Percentiles rank a stretch among this genome's conserved stretches.
Evolutionary conservation across 371 early-diverging fungal species (phyloP).

Genomic region (Lichtheimia hyalospora): DNA sequence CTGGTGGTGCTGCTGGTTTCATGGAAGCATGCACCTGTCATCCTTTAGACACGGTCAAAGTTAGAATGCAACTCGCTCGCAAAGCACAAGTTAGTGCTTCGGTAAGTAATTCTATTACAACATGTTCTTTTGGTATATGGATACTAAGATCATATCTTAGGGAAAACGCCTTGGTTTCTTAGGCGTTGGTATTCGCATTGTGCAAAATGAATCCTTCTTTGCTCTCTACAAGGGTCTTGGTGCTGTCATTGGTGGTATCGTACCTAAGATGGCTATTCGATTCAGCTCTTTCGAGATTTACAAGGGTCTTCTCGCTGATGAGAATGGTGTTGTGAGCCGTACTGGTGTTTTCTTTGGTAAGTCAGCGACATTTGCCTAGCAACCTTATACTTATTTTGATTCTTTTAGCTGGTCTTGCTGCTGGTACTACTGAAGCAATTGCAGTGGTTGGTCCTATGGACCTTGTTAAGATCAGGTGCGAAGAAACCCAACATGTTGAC

Average conservation of each 20-base stretch:
- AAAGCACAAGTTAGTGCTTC: constrained; percentile 38
- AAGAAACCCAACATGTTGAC: constrained; percentile 33
- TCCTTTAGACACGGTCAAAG: constrained; percentile 98
- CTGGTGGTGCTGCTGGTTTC: constrained; percentile 94
- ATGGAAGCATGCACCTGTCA: constrained; percentile 94
- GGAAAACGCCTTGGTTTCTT: constrained; percentile 68
- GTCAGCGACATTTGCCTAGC: constrained; percentile 9
- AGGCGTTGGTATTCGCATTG: constrained; percentile 83
- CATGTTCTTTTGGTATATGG: neutral
- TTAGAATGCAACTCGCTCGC: constrained; percentile 85
- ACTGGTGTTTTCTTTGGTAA: constrained; percentile 81
- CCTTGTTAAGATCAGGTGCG: constrained; percentile 95
- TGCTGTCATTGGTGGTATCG: constrained; percentile 96
- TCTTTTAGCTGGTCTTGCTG: constrained; percentile 84
- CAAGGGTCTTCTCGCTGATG: constrained; percentile 81
- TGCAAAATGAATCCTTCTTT: constrained; percentile 84
- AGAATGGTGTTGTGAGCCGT: constrained; percentile 68
- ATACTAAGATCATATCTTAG: constrained; percentile 12
- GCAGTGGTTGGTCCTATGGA: constrained; percentile 98
- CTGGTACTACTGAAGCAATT: constrained; percentile 96
- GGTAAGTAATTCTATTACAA: constrained; percentile 26
- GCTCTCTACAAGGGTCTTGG: constrained; percentile 97
- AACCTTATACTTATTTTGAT: too few relatives aligned
- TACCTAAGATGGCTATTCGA: constrained; percentile 98
- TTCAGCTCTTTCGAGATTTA: constrained; percentile 95